Base-by-base conservation (phyloP, 768 basidiomycete genomes). In the Pulveroboletus sp. region DNA sequence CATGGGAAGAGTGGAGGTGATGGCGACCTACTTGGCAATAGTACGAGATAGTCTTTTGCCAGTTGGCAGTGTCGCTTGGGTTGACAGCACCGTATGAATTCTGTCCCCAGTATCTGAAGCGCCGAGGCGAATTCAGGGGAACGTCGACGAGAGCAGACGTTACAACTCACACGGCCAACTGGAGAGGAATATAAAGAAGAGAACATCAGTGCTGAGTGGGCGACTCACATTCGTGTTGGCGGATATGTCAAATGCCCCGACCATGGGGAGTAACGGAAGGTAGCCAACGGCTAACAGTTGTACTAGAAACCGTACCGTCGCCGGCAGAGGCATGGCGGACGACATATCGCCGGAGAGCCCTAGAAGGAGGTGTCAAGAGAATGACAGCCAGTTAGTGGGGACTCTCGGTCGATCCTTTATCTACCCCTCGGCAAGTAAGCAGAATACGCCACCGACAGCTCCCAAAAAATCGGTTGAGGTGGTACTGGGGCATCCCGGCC, bases 61-160 rank as follows among this genome's bases (percentile, higher is more conserved):
- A 72, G 17, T 62, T 50, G 5, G 62, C 57, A 6, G 65, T 59
- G 43, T 72, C 54, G 14, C 43, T 41, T 18, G 63, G 51, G 48
- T 72, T 58, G 2, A 55, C 57, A 3, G 71, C 69, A 9, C 72
- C 71, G 21, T 68, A 69, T 8, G 69, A 72, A 31, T 71, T 69
- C 56, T 71, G 71, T 10, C 70, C 69, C 69, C 70, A 70, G 40
- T 71, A 69, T 47, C 66, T 69, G 47, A 32, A 21, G 27, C n/a
- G 7, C 11, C 37, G 36, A 6, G 35, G 8, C 5, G 18, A 15
- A 21, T 39, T 46, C 31, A 28, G 33, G 21, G 14, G 24, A 12
- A 35, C 0, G 40, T 35, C 17, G 9, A 33, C 17, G 27, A 15
- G 6, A 39, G 36, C 4, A 24, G 14, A 17, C 1, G 8, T 7